phyloP scores from a whole-genome alignment of 2,329 filamentous ascomycete genomes.

The Verticillium tricorpus region DNA sequence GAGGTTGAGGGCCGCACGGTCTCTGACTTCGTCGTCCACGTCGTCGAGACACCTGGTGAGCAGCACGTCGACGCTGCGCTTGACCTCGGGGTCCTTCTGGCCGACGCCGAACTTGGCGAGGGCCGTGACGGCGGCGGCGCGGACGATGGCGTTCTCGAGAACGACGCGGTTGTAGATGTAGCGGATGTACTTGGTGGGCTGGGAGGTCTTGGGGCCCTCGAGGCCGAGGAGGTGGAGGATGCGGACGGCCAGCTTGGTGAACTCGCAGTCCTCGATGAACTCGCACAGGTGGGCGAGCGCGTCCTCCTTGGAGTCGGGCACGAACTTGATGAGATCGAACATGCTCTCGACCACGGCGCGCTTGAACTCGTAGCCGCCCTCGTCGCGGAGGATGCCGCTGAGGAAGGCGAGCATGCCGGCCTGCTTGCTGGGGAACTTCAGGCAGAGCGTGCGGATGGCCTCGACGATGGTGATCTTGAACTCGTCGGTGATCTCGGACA shows the following conservation, averaged over 20 bases:
- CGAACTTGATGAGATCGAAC: conserved; percentile 98
- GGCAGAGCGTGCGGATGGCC: conserved; percentile 89
- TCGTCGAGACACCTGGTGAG: conserved; percentile 93
- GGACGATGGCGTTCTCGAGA: conserved; percentile 91
- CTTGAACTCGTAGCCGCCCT: conserved; percentile 98
- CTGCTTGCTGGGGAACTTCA: conserved; percentile 98
- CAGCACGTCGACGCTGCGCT: conserved; percentile 89
- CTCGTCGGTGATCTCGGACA: conserved; percentile 98
- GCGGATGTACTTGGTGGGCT: conserved; percentile 97
- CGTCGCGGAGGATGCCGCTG: conserved; percentile 91
- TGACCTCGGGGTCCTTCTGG: conserved; percentile 94
- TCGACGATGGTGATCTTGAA: conserved; percentile 99
- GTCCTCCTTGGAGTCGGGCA: conserved; percentile 77
- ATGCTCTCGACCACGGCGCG: conserved; percentile 96
- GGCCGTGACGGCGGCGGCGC: conserved; percentile 91
- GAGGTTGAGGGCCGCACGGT: conserved; percentile 89
- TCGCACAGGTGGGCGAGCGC: conserved; percentile 94
- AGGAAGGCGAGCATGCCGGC: conserved; percentile 97
- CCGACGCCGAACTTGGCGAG: conserved; percentile 96
- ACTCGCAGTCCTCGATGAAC: conserved; percentile 99
- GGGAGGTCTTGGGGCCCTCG: conserved; percentile 90
- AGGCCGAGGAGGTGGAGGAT: conserved; percentile 91
- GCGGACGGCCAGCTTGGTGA: conserved; percentile 93
- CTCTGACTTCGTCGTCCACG: conserved; percentile 94
- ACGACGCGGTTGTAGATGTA: conserved; percentile 99